These are phyloP conservation scores for Kitagawia praeruptora DNA, from an alignment of 129 eudicot genomes.

Conservation along the genomic window DNA sequence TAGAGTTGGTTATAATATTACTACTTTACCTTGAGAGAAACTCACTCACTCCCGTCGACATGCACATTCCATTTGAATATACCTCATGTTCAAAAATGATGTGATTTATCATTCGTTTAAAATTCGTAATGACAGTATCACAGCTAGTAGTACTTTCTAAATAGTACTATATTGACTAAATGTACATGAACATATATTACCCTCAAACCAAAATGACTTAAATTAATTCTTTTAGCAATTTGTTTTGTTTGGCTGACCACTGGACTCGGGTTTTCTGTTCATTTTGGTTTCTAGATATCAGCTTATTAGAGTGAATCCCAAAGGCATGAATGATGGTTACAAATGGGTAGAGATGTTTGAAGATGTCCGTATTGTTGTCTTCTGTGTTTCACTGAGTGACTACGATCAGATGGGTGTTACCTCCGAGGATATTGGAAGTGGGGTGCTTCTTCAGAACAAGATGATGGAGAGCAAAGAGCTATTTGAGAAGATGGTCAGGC, in stretches of 20 bases:
- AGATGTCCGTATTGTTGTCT: constrained; percentile 67
- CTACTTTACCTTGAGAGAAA: not conserved
- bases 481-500: constrained; percentile 64
- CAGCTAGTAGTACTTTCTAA: not conserved
- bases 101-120: not conserved
- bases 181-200: not conserved
- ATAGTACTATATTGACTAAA: not conserved
- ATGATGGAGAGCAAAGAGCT: constrained; percentile 89
- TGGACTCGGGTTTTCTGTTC: not conserved
- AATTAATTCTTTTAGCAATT: not conserved
- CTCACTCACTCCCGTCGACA: not conserved
- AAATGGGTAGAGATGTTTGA: constrained; percentile 97
- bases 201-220: not conserved
- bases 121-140: not conserved
- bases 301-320: constrained; percentile 66
- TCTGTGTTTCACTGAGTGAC: constrained; percentile 68
- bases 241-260: not conserved
- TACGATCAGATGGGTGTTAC: constrained; percentile 59
- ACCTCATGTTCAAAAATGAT: not conserved
- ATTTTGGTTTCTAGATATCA: constrained; percentile 44
- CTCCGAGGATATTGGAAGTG: constrained; percentile 46
- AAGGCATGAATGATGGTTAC: constrained; percentile 77
- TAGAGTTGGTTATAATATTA: not conserved
- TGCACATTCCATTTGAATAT: not conserved
- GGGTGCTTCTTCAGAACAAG: constrained; percentile 58